Evolutionary conservation across 192 early-diverging fungal species (phyloP).

Genomic region (Coemansia sp.): DNA sequence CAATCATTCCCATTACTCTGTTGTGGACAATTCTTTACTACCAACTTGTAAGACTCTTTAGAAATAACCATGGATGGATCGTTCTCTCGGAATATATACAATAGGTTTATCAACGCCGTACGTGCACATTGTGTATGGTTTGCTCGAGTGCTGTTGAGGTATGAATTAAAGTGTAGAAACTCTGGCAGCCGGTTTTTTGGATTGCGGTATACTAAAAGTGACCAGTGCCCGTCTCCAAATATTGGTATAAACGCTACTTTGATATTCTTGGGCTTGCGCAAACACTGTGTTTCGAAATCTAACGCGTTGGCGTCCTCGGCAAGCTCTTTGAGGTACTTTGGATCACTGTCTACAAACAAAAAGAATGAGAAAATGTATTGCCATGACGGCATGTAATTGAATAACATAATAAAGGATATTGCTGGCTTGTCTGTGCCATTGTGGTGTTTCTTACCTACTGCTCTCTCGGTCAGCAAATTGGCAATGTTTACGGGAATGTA

Average conservation of each 20-base stretch:
- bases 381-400: too few species aligned
- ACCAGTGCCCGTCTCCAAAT: slow-evolving; percentile 50
- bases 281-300: slow-evolving; percentile 31
- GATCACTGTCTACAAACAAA: slow-evolving; percentile 17
- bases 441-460: slow-evolving; percentile 16
- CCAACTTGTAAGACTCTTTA: slow-evolving; percentile 41
- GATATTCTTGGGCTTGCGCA: slow-evolving; percentile 28
- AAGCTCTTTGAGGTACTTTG: slow-evolving; percentile 24
- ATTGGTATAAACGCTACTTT: slow-evolving; percentile 44
- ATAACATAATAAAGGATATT: too few species aligned
- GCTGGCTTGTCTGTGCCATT: not conserved
- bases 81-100: slow-evolving; percentile 43
- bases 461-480: slow-evolving; percentile 33
- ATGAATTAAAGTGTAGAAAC: slow-evolving; percentile 50
- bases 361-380: not conserved
- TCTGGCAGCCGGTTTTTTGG: slow-evolving; percentile 25
- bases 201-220: slow-evolving; percentile 37
- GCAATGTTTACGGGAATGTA: slow-evolving; percentile 39
- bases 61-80: slow-evolving; percentile 39
- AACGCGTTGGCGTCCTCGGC: slow-evolving; percentile 37
- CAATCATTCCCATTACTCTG: slow-evolving; percentile 45
- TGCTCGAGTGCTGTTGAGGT: slow-evolving; percentile 39
- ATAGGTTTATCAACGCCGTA: slow-evolving; percentile 39
- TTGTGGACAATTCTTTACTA: slow-evolving; percentile 48
- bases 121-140: slow-evolving; percentile 47